Conservation (phyloP, 176 grass and related monocot species). For the Oryza rufipogon region DNA sequence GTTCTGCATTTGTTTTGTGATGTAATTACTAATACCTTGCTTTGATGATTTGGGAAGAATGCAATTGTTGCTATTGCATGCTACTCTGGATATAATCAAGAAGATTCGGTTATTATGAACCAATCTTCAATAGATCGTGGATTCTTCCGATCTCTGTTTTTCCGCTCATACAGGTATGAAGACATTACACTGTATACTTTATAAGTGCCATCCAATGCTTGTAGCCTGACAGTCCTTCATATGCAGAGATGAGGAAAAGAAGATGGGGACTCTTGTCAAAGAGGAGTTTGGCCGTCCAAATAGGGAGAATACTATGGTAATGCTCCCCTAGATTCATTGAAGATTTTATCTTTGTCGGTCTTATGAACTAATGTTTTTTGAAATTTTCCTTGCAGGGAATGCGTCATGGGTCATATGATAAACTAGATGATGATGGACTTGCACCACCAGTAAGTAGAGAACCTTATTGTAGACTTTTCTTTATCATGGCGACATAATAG, state of each 20-base stretch:
- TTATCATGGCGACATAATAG: slow-evolving; percentile 2
- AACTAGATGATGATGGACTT: slow-evolving; percentile 98
- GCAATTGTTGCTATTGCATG: slow-evolving; percentile 99
- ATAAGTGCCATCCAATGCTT: slow-evolving; percentile 28
- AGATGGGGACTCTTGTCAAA: slow-evolving; percentile 97
- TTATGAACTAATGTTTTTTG: slow-evolving; percentile 28
- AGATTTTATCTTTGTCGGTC: slow-evolving; percentile 2
- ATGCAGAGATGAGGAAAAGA: slow-evolving; percentile 94
- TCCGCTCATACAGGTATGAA: slow-evolving; percentile 88
- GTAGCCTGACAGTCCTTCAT: slow-evolving; percentile 11
- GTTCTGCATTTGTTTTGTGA: slow-evolving; percentile 20
- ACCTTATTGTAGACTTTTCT: slow-evolving; percentile 19
- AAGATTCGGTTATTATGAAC: slow-evolving; percentile 99
- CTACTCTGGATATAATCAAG: slow-evolving; percentile 99
- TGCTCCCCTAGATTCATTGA: slow-evolving; percentile 28
- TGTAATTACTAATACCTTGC: slow-evolving; percentile 36
- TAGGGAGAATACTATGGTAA: slow-evolving; percentile 95
- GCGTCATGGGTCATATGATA: slow-evolving; percentile 98
- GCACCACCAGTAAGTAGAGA: slow-evolving; percentile 82
- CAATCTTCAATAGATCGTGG: slow-evolving; percentile 99
- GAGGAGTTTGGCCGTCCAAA: slow-evolving; percentile 97
- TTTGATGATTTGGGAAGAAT: slow-evolving; percentile 69
- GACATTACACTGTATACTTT: slow-evolving; percentile 23
- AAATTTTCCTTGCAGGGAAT: slow-evolving; percentile 67
- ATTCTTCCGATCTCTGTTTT: slow-evolving; percentile 94